Conservation (phyloP, 345 rosid species). For the Citrus hindsii region DNA sequence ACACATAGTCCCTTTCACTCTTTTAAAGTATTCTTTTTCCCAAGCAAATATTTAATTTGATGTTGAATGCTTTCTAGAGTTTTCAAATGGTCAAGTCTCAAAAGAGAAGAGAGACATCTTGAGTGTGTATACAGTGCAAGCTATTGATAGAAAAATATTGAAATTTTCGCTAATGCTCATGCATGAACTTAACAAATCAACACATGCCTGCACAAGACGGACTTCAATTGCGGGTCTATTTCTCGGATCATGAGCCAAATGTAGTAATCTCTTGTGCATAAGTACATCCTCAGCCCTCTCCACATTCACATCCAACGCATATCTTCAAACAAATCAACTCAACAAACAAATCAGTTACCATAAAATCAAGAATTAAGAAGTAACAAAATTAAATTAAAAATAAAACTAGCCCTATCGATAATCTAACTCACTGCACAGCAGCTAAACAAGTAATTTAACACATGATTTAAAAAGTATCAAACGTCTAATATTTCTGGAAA, state of each 20-base stretch:
- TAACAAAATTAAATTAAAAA: neutral
- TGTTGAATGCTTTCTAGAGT: conserved; percentile 23
- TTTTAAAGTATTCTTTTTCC: conserved; percentile 8
- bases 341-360: neutral
- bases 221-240: conserved; percentile 57
- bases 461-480: neutral
- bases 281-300: conserved; percentile 97
- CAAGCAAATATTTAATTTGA: neutral
- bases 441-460: neutral
- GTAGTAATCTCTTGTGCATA: conserved; percentile 64
- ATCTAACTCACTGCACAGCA: neutral
- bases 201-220: conserved; percentile 70
- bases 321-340: conserved; percentile 36
- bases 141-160: neutral
- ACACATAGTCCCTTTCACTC: conserved; percentile 17
- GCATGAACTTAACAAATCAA: conserved; percentile 5
- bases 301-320: conserved; percentile 94
- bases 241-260: conserved; percentile 54
- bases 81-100: conserved; percentile 12
- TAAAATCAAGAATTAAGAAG: neutral
- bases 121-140: neutral
- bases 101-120: conserved; percentile 2
- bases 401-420: neutral
- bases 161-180: neutral
- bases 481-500: neutral